Base-by-base conservation (phyloP, 179 eudicot species). In the Corrigiola litoralis region DNA sequence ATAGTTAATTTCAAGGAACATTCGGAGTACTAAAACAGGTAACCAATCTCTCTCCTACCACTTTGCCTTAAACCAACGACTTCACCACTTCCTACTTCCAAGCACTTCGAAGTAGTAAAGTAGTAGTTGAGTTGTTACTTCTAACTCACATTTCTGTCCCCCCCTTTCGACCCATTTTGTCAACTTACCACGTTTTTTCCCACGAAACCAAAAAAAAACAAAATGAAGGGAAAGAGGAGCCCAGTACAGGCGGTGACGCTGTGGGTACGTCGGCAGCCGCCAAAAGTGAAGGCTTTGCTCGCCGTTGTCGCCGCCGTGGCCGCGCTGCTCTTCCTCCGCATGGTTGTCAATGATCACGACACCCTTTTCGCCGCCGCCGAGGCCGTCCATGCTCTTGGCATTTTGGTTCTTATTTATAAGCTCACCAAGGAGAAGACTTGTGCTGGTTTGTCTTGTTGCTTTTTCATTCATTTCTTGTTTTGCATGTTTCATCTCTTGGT, bases 391-490 rank as follows among this genome's bases (percentile, higher is more conserved):
- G 74, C 77, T 13, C 14, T 77, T 46, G 81, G 81, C 6, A 72
- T 77, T 48, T 62, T 55, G n/a, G 74, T 77, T 16, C 77, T 77
- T 28, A 72, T 68, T 17, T 77, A 63, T 53, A 77, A 77, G 61
- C 81, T 77, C 36, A 72, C 71, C 54, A 72, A 72, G 66, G 77
- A 77, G 71, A 76, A 71, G 68, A 72, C 81, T 25, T 77, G 81
- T 24, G 77, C 81, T 11, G 81, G 79, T 75, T 24, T 16, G 28
- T 28, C 24, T 50, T 13, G 23, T 17, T 44, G 18, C 27, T 9
- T n/a, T 16, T 1, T 7, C 21, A 21, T 16, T 24, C 0, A 9
- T 47, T 38, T 20, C 38, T 25, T 47, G 51, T 7, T 28, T 28
- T 17, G 1, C 9, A 9, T 45, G 25, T 42, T 65, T 18, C 23